These are phyloP conservation scores for Spathaspora sp. DNA, from an alignment of 805 yeast genomes.

Conservation along the genomic window DNA sequence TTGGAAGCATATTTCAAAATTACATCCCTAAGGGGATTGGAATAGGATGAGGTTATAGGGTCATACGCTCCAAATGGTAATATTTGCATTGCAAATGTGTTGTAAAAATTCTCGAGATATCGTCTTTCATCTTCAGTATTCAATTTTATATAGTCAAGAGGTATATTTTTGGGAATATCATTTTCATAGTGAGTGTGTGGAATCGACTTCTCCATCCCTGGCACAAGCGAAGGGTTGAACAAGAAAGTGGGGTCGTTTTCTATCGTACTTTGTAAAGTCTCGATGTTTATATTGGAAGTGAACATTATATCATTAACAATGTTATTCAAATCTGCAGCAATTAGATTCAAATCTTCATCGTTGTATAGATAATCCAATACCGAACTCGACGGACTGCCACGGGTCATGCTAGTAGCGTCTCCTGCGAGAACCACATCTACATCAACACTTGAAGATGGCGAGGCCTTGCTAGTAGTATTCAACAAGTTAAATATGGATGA, in stretches of 20 bases:
- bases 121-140: constrained; percentile 23
- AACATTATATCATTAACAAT: constrained; percentile 37
- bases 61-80: constrained; percentile 38
- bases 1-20: constrained; percentile 55
- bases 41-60: constrained; percentile 16
- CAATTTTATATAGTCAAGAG: constrained; percentile 26
- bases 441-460: neutral
- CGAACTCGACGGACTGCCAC: constrained; percentile 4
- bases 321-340: constrained; percentile 39
- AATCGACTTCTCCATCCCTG: neutral
- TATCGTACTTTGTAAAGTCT: constrained; percentile 11
- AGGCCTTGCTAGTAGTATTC: neutral
- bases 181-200: constrained; percentile 1
- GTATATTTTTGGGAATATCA: constrained; percentile 22
- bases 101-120: constrained; percentile 33
- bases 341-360: constrained; percentile 28
- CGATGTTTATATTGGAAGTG: constrained; percentile 19
- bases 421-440: neutral
- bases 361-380: constrained; percentile 7
- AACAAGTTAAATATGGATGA: constrained; percentile 1
- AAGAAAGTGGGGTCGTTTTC: constrained; percentile 3
- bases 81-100: constrained; percentile 31
- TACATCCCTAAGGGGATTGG: constrained; percentile 60
- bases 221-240: constrained; percentile 3
- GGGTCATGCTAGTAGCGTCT: neutral